A percentile compares a stretch with the other conserved stretches of the same genome.
Evolutionary conservation across 2,329 filamentous ascomycete genomes (phyloP).

Genomic region (Cordyceps pruinosa): DNA sequence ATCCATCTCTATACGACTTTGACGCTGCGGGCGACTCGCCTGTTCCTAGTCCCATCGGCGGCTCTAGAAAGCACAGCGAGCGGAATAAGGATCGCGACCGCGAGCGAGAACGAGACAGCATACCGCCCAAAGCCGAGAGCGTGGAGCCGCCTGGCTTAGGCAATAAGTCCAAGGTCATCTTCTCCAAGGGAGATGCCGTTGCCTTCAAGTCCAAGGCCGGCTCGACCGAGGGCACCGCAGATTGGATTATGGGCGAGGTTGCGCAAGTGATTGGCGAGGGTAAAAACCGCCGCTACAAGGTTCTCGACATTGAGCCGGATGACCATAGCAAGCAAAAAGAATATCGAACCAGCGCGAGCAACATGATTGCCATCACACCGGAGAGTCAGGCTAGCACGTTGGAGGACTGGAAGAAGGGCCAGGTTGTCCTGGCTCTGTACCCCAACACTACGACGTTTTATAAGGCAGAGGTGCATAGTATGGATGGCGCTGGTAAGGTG

Average conservation of each 20-base stretch:
- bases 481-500: conserved; percentile 49
- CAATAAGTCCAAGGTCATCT: conserved; percentile 46
- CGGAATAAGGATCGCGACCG: conserved; percentile 30
- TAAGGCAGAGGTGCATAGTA: conserved; percentile 71
- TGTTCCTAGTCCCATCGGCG: conserved; percentile 36
- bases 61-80: conserved; percentile 17
- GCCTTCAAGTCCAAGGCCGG: conserved; percentile 56
- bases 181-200: conserved; percentile 56
- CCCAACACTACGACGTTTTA: conserved; percentile 83
- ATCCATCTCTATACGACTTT: conserved; percentile 37
- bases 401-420: conserved; percentile 57
- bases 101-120: conserved; percentile 36
- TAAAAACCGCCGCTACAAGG: conserved; percentile 71
- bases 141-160: conserved; percentile 44
- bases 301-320: conserved; percentile 73
- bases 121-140: conserved; percentile 49
- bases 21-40: conserved; percentile 39
- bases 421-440: conserved; percentile 70
- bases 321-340: conserved; percentile 58
- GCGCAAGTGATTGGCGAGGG: conserved; percentile 68
- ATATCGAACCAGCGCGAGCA: conserved; percentile 65
- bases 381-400: conserved; percentile 41
- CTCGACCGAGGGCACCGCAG: conserved; percentile 37
- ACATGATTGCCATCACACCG: conserved; percentile 69
- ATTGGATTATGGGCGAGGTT: conserved; percentile 74